Evolutionary conservation across 805 yeast genomes (phyloP), one percentile per base, ranked within the genome.

Genomic region (Wickerhamiella spandovensis): DNA sequence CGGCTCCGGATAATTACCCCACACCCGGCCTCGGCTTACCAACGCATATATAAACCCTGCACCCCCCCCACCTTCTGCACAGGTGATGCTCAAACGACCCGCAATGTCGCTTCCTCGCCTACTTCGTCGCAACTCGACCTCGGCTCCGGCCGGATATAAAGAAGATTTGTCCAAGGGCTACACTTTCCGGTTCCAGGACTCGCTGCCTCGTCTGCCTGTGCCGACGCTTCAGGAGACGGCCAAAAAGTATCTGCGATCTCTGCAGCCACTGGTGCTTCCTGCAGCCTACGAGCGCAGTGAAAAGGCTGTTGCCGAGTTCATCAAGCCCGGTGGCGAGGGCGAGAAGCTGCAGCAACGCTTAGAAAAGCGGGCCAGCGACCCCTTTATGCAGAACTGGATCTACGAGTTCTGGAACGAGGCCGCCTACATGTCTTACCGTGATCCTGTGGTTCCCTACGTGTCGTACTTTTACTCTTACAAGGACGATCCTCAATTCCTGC

Each of bases 391-490:
- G 63, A 90, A 90, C 66, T 90, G 98, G 98, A 73, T 90, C 60
- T 77, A 84, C 45, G 82, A 78, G 53, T 87, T 82, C 75, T 90
- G 98, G 98, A 95, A 90, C 66, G 83, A 84, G 60, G 85, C 84
- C 58, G 95, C 96, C 20, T 90, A 90, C 68, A 72, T 90, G 72
- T 79, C 83, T 41, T 89, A 87, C 70, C 76, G 92, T 57, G 97
- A 87, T 66, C 95, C 97, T 0, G 84, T 90, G n/a, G 84, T 85
- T 24, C 97, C 97, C 12, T 89, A 81, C 63, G 95, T 87, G 37
- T 84, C 95, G 20, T 90, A 90, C 71, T 92, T 87, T 59, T 90
- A 77, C 69, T 75, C 81, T 49, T 95, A 90, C 70, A 82, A 78
- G 65, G 90, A 84, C 59, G 66, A 82, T 53, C 54, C 56, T 28